phyloP scores from a whole-genome alignment of 441 rosid species.

The Pelargonium myrrhifolium region DNA sequence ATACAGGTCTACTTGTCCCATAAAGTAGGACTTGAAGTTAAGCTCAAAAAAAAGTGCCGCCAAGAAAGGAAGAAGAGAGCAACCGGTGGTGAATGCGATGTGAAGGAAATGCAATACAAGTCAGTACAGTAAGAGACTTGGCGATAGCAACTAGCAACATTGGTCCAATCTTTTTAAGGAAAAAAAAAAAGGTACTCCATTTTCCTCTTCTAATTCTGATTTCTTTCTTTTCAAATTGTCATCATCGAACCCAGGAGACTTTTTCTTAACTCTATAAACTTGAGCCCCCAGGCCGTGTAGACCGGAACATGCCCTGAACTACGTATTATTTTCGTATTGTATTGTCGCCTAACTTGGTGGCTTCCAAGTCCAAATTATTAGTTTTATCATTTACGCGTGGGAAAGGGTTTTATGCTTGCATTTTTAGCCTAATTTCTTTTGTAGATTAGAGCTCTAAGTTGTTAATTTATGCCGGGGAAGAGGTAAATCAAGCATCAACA shows the following conservation, averaged over 20 bases:
- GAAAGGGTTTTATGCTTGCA: background rate
- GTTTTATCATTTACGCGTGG: background rate
- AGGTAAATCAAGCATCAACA: too few species aligned
- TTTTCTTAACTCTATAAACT: background rate
- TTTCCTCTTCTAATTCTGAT: background rate
- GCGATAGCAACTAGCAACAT: background rate
- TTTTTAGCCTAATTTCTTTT: constrained; percentile 1
- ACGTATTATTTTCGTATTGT: background rate
- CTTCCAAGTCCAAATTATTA: background rate
- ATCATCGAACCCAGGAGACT: background rate
- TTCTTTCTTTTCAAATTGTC: background rate
- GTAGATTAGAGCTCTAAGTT: background rate
- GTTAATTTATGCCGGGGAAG: background rate
- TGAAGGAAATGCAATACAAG: background rate
- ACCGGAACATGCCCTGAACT: constrained; percentile 15
- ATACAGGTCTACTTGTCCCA: constrained; percentile 6
- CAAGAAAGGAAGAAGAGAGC: background rate
- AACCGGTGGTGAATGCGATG: background rate
- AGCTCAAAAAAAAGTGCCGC: background rate
- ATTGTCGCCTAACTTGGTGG: background rate
- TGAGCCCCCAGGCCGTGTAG: constrained; percentile 27
- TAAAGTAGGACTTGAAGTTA: background rate
- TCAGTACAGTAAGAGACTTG: background rate
- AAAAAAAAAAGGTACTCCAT: background rate
- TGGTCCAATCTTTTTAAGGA: background rate